phyloP scores from a whole-genome alignment of 1,284 basidiomycete genomes.

The Ganoderma resinaceum region DNA sequence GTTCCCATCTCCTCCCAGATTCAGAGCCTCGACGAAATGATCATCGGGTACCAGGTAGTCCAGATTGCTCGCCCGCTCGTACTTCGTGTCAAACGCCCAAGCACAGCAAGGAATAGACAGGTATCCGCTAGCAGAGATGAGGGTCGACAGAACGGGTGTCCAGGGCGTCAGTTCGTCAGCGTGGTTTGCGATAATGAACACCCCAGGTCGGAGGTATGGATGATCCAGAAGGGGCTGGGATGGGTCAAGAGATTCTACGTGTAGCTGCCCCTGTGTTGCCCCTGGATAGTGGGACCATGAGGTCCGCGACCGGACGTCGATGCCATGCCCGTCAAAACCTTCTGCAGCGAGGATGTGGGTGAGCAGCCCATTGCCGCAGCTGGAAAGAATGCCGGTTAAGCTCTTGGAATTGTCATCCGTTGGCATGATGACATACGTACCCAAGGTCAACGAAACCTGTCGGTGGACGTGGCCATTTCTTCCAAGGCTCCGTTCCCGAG shows the following conservation, averaged over 20 bases:
- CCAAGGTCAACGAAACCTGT: constrained; percentile 93
- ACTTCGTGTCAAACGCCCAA: constrained; percentile 76
- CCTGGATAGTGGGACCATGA: constrained; percentile 83
- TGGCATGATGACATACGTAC: constrained; percentile 43
- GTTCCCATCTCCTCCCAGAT: constrained; percentile 63
- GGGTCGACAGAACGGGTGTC: constrained; percentile 77
- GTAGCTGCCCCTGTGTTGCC: constrained; percentile 61
- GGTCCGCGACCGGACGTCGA: constrained; percentile 76
- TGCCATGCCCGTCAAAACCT: constrained; percentile 85
- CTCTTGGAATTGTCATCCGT: neutral
- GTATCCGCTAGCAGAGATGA: constrained; percentile 72
- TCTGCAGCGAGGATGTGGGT: constrained; percentile 86
- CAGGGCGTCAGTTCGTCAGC: constrained; percentile 96
- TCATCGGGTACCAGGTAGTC: constrained; percentile 46
- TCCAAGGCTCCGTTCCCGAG: constrained; percentile 58
- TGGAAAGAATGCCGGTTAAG: constrained; percentile 38
- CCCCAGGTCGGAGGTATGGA: constrained; percentile 46
- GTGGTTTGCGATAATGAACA: constrained; percentile 94
- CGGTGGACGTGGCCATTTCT: constrained; percentile 75
- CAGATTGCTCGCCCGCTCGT: constrained; percentile 53
- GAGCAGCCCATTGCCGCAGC: constrained; percentile 89
- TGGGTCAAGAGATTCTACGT: constrained; percentile 74
- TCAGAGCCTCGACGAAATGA: constrained; percentile 56
- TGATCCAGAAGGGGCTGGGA: constrained; percentile 15
- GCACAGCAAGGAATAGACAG: constrained; percentile 94